Evolutionary conservation across 176 grass and related monocot species (phyloP).

Genomic region (Puya raimondii): DNA sequence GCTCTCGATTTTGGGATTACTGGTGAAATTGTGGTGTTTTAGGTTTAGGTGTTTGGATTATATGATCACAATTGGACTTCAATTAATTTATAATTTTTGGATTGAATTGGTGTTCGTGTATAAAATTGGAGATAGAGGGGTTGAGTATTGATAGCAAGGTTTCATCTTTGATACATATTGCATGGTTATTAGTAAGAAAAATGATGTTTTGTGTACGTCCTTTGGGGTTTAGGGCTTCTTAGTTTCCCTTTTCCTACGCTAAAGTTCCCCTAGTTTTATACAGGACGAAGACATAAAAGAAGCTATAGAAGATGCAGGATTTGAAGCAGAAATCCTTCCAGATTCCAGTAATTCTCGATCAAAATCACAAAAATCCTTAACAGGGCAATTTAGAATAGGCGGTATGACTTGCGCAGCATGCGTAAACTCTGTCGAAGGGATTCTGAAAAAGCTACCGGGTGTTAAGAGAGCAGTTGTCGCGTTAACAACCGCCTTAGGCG

Average conservation of each 20-base stretch:
- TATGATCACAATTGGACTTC: too few relatives aligned
- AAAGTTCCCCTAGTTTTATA: constrained; percentile 9
- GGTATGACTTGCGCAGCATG: constrained; percentile 94
- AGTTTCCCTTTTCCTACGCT: too few relatives aligned
- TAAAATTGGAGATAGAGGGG: too few relatives aligned
- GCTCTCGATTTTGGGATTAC: constrained; percentile 3
- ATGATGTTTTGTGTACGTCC: too few relatives aligned
- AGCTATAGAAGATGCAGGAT: constrained; percentile 89
- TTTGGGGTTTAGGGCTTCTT: too few relatives aligned
- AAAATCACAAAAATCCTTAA: constrained; percentile 48
- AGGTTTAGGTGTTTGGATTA: too few relatives aligned
- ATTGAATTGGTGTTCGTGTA: too few relatives aligned
- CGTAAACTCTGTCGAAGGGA: constrained; percentile 85
- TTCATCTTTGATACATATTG: too few relatives aligned
- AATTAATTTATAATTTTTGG: too few relatives aligned
- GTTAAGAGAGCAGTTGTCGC: constrained; percentile 80
- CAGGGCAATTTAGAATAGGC: constrained; percentile 86
- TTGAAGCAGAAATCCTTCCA: constrained; percentile 82
- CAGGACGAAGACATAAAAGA: constrained; percentile 78
- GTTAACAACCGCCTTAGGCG: constrained; percentile 68
- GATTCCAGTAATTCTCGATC: constrained; percentile 50
- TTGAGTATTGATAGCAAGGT: too few relatives aligned
- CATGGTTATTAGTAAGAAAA: too few relatives aligned
- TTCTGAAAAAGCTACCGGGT: constrained; percentile 67
- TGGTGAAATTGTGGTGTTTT: neutral